Conservation (phyloP, 805 yeast species). For the Candida fluviatilis region DNA sequence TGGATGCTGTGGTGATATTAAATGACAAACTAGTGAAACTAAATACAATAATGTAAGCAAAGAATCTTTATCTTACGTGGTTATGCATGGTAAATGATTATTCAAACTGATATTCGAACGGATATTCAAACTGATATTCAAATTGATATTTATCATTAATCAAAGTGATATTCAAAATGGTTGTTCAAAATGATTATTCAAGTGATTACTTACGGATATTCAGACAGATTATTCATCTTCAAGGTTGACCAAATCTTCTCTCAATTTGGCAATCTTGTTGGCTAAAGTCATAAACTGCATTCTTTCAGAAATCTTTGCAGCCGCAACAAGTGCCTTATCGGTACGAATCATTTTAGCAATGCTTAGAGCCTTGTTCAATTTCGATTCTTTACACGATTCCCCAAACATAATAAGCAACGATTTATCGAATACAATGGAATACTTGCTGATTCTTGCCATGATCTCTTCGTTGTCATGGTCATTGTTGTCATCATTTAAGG, state of each 20-base stretch:
- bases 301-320: constrained; percentile 78
- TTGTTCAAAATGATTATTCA: too few species aligned
- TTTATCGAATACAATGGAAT: constrained; percentile 65
- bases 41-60: too few species aligned
- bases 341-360: constrained; percentile 66
- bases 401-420: constrained; percentile 75
- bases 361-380: constrained; percentile 62
- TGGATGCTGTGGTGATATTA: too few species aligned
- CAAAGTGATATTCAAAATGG: too few species aligned
- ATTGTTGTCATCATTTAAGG: constrained; percentile 28
- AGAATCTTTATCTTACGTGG: too few species aligned
- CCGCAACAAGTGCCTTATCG: constrained; percentile 80
- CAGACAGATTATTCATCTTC: constrained; percentile 13
- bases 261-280: constrained; percentile 30
- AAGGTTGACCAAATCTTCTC: constrained; percentile 29
- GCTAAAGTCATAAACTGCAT: constrained; percentile 35
- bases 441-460: constrained; percentile 47
- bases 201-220: too few species aligned
- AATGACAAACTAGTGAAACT: too few species aligned
- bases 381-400: constrained; percentile 63
- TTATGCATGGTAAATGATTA: too few species aligned
- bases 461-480: constrained; percentile 33
- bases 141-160: too few species aligned
- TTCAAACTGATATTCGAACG: too few species aligned
- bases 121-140: too few species aligned